A percentile compares a stretch with the other conserved stretches of the same genome.
These are phyloP conservation scores for Aspergillus avenaceus DNA, from an alignment of 495 filamentous ascomycete genomes.

Conservation along the genomic window DNA sequence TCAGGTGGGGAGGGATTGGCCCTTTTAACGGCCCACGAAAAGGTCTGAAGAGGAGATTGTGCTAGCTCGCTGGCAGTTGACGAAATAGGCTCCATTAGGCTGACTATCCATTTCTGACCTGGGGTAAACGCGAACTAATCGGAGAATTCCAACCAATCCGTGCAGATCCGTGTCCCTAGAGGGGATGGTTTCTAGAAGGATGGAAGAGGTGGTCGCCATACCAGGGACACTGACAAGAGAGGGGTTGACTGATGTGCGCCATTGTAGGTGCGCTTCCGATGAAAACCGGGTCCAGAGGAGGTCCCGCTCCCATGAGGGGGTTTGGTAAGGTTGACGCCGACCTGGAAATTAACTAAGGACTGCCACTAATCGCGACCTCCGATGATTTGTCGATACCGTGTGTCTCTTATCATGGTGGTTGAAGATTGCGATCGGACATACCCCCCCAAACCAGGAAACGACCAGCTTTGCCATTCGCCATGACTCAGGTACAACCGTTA, in stretches of 20 bases:
- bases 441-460: slow-evolving; percentile 8
- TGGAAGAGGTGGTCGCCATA: slow-evolving; percentile 10
- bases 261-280: slow-evolving; percentile 9
- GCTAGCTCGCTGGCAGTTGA: slow-evolving; percentile 11
- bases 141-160: slow-evolving; percentile 4
- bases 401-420: slow-evolving; percentile 10
- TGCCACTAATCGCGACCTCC: slow-evolving; percentile 1
- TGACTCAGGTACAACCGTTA: background rate
- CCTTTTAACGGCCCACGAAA: slow-evolving; percentile 12
- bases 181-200: slow-evolving; percentile 14
- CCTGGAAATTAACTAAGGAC: slow-evolving; percentile 4
- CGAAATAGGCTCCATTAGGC: slow-evolving; percentile 10
- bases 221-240: slow-evolving; percentile 3
- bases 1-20: slow-evolving; percentile 8
- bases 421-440: slow-evolving; percentile 5
- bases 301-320: slow-evolving; percentile 11
- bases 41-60: slow-evolving; percentile 9
- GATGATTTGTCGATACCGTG: slow-evolving; percentile 11
- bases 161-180: slow-evolving; percentile 9
- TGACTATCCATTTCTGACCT: slow-evolving; percentile 9
- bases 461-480: background rate
- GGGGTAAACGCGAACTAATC: slow-evolving; percentile 11
- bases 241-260: slow-evolving; percentile 13
- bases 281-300: slow-evolving; percentile 13
- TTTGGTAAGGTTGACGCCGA: slow-evolving; percentile 5